Conservation (phyloP, 2,329 filamentous ascomycete species). For the Lecanicillium sp. region DNA sequence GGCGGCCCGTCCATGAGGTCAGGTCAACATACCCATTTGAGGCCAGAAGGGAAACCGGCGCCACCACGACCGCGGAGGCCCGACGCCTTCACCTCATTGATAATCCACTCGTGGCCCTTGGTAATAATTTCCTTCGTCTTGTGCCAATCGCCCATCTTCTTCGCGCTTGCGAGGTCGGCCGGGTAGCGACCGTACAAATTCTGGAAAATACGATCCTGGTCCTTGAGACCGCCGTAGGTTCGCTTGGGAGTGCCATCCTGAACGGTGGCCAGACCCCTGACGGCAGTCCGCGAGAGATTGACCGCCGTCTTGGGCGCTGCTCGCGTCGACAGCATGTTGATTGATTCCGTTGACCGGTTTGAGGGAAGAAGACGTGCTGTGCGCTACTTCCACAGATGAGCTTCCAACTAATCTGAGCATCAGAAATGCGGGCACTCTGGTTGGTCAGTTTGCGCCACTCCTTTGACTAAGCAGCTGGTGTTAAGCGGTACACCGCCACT, state of each 20-base stretch:
- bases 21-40: conserved; percentile 81
- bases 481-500: conserved; percentile 20
- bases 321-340: conserved; percentile 37
- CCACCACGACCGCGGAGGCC: conserved; percentile 92
- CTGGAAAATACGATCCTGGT: conserved; percentile 98
- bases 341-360: conserved; percentile 22
- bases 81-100: conserved; percentile 93
- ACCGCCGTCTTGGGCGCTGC: conserved; percentile 30
- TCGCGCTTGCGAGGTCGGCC: conserved; percentile 82
- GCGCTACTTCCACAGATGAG: conserved; percentile 28
- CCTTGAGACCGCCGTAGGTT: conserved; percentile 77
- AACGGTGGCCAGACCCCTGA: conserved; percentile 72
- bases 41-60: conserved; percentile 92
- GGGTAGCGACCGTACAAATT: conserved; percentile 94
- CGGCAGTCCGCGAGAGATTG: conserved; percentile 33
- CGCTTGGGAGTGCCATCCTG: conserved; percentile 64
- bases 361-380: conserved; percentile 19
- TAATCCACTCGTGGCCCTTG: conserved; percentile 99
- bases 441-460: conserved; percentile 29
- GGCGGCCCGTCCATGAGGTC: conserved; percentile 4
- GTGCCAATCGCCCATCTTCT: conserved; percentile 99
- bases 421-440: conserved; percentile 29
- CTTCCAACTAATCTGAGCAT: conserved; percentile 19
- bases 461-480: conserved; percentile 19
- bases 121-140: conserved; percentile 97